Percentiles rank a stretch among this genome's conserved stretches.
Conservation (phyloP, 257 asterid species). For the Anisodus tanguticus region DNA sequence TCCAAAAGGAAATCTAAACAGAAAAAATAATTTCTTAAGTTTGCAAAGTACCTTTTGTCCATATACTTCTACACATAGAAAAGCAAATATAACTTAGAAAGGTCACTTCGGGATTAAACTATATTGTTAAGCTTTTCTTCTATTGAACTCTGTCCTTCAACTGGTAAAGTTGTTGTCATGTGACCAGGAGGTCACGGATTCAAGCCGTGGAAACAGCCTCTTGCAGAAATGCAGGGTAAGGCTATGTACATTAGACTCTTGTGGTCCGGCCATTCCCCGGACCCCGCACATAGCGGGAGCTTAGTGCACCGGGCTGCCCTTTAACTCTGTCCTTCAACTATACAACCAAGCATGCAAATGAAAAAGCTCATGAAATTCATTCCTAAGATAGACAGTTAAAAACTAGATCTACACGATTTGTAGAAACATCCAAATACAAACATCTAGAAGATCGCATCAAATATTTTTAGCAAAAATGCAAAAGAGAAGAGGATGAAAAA, state of each 20-base stretch:
- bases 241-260: no score
- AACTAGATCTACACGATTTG: not conserved
- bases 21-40: not conserved
- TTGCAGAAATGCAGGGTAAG: no score
- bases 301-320: no score
- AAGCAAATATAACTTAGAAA: not conserved
- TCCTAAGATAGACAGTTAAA: not conserved
- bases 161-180: no score
- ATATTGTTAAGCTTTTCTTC: not conserved
- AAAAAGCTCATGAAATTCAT: not conserved
- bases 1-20: not conserved
- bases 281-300: no score
- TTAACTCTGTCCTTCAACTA: not conserved
- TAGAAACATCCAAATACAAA: not conserved
- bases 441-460: not conserved
- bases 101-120: not conserved
- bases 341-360: not conserved
- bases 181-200: no score
- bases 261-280: no score
- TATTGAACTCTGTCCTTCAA: not conserved
- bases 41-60: not conserved
- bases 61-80: not conserved
- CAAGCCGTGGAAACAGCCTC: no score
- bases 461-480: not conserved
- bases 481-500: conserved; percentile 2